These are phyloP conservation scores for Lactarius evosmus DNA, from an alignment of 768 basidiomycete species.

Conservation along the genomic window DNA sequence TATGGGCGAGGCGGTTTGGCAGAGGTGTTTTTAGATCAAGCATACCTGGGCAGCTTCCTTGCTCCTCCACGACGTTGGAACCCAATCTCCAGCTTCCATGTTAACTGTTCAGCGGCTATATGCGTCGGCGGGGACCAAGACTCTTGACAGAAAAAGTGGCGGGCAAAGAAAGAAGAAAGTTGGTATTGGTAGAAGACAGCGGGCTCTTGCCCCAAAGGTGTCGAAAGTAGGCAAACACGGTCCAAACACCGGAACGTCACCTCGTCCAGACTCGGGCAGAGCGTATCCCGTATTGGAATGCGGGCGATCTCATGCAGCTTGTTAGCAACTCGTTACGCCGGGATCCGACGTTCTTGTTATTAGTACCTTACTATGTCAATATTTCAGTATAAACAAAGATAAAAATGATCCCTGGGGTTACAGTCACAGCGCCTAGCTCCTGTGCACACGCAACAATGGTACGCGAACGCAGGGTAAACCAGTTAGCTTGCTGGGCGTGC, in stretches of 20 bases:
- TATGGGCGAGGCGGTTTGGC: conserved; percentile 1
- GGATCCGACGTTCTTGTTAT: too few species aligned
- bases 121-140: not conserved
- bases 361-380: not conserved
- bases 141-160: not conserved
- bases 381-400: not conserved
- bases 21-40: not conserved
- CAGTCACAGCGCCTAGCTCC: not conserved
- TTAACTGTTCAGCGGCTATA: not conserved
- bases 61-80: conserved; percentile 74
- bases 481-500: not conserved
- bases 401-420: not conserved
- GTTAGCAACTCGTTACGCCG: too few species aligned
- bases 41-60: conserved; percentile 74
- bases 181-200: not conserved
- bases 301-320: too few species aligned
- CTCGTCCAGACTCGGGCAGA: not conserved
- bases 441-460: not conserved
- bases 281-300: not conserved
- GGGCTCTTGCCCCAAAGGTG: not conserved
- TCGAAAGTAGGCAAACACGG: not conserved
- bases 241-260: not conserved
- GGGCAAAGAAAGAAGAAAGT: not conserved
- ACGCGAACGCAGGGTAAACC: not conserved
- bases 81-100: conserved; percentile 46